phyloP scores from a whole-genome alignment of 1,284 basidiomycete species.

The Marasmius sp. region DNA sequence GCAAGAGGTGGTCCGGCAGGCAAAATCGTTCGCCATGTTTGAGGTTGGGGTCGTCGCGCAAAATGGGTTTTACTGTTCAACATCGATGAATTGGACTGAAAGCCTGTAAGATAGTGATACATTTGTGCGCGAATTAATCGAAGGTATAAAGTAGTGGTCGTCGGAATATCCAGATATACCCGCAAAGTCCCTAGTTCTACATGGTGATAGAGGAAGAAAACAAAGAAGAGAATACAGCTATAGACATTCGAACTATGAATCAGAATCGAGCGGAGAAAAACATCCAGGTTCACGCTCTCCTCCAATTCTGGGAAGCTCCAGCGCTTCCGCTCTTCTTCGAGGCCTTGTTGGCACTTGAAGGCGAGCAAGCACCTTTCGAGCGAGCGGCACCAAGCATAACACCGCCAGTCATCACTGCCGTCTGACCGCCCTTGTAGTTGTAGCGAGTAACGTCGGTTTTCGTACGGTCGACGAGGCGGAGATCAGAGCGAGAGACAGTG shows the following conservation, averaged over 20 bases:
- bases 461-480: slow-evolving; percentile 5
- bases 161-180: background rate
- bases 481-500: slow-evolving; percentile 3
- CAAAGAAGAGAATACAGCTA: background rate
- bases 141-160: background rate
- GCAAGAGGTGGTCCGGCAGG: too few relatives aligned
- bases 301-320: background rate
- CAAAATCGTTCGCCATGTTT: too few relatives aligned
- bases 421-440: slow-evolving; percentile 10
- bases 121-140: background rate
- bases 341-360: background rate
- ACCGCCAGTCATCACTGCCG: slow-evolving; percentile 1
- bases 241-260: background rate
- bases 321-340: background rate
- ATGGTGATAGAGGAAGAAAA: too few relatives aligned
- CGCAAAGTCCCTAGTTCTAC: background rate
- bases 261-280: background rate
- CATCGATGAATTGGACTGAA: background rate
- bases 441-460: slow-evolving; percentile 6
- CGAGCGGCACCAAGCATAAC: slow-evolving; percentile 9
- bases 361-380: background rate
- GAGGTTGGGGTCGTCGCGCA: too few relatives aligned
- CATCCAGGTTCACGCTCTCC: background rate
- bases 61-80: too few relatives aligned
- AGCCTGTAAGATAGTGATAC: background rate